Evolutionary conservation across 2,329 filamentous ascomycete species (phyloP), one percentile per base, ranked within the genome.

Genomic region (Ceratocystis lukuohia): DNA sequence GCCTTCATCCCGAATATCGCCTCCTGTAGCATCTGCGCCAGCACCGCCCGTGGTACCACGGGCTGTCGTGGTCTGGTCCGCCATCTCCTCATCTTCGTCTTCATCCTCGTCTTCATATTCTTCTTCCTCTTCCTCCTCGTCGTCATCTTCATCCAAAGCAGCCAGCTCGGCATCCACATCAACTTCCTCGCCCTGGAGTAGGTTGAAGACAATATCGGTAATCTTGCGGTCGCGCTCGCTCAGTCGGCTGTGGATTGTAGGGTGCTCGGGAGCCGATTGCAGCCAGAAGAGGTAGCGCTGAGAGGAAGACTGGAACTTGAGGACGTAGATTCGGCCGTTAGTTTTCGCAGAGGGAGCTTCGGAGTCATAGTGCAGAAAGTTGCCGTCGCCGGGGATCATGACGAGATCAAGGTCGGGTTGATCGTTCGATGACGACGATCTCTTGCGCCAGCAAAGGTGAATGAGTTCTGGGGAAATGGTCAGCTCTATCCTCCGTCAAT

Each of bases 381-480:
- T 87, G 71, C 89, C 90, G 75, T 99, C 95, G 65, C 83, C 82
- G 25, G 94, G 93, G 64, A 99, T 87, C 89, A 96, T 96, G 72
- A 96, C 85, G 46, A 99, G 83, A 74, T 99, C 92, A 69, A 96
- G 78, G 68, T 94, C 88, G 67, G 92, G 88, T 59, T 62, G 37
- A 41, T 12, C 25, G 68, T 88, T 78, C 69, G 88, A 84, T 70
- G 90, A 77, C 25, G 86, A 80, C 67, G 84, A 83, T 70, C 94
- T 88, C 72, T 89, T 86, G 70, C 92, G 88, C 95, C 95, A 99
- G 83, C 92, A 96, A 79, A 99, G 96, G 79, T 96, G 92, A 69
- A 96, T 82, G 68, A 99, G 84, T 64, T 96, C 88, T 91, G 37
- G 33, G 5, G 5, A 48, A 30, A 65, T 61, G 69, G 63, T 65